Base-by-base conservation (phyloP, 2,329 filamentous ascomycete species). In the Fusarium pseudocircinatum region DNA sequence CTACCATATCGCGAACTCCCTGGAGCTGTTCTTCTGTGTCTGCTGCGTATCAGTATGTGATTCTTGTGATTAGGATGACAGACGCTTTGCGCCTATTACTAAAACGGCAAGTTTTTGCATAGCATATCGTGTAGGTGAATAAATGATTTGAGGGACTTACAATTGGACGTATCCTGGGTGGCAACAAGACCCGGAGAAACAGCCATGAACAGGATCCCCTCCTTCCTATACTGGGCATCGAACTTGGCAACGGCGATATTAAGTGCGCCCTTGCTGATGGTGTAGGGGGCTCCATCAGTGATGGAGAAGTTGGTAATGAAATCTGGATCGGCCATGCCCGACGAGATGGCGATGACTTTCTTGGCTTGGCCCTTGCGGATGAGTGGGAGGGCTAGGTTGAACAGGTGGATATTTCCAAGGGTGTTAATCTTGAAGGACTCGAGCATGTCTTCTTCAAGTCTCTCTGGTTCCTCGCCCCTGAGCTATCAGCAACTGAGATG, bases 221-320 rank as follows among this genome's bases (percentile, higher is more conserved):
- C 81, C 37, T 84, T 80, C 52, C 80, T 82, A 68, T 87, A 87
- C 70, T 87, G 79, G 2, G 84, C 84, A 62, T 81, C 84, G 76
- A 84, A 90, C 78, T 91, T 91, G 69, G 86, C 85, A 3, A 88
- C 79, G 3, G 84, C 81, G 22, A 86, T 78, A 72, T 91, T 91
- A 46, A 87, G 24, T 1, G 85, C 89, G 0, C 84, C 87, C 76
- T 90, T 89, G 77, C 81, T 85, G 28, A 83, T 81, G 2, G 85
- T 70, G 70, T 91, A 91, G 0, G 84, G 75, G 1, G 80, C 68
- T 1, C 73, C 69, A 3, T 78, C 57, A 0, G 81, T 77, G 47
- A 89, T 71, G 0, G 82, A 80, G 24, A 73, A 77, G 0, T 84
- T 61, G 18, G 79, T 81, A 61, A 81, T 82, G 4, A 87, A 60